Evolutionary conservation across 2,329 filamentous ascomycete genomes (phyloP).

Genomic region (Rutstroemia sp.): DNA sequence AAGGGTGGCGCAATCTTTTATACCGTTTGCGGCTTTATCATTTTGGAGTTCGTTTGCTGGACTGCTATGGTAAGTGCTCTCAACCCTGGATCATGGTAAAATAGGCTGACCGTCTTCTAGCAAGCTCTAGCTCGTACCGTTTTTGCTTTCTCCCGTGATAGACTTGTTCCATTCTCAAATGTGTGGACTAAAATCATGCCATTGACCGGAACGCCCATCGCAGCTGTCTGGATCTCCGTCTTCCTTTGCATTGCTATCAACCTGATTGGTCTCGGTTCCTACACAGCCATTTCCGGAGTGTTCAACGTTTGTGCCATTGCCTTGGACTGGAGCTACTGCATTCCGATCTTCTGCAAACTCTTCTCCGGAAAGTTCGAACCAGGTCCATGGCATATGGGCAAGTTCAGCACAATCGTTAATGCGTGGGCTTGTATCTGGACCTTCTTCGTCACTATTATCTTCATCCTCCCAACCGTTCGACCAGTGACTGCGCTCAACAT

Average conservation of each 20-base stretch:
- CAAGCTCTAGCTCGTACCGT: slow-evolving; percentile 41
- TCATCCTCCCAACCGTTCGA: slow-evolving; percentile 42
- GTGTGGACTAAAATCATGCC: slow-evolving; percentile 48
- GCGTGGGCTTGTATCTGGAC: slow-evolving; percentile 44
- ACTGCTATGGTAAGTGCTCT: slow-evolving; percentile 37
- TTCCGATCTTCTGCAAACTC: slow-evolving; percentile 48
- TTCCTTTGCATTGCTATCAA: slow-evolving; percentile 50
- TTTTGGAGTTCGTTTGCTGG: slow-evolving; percentile 52
- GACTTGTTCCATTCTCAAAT: slow-evolving; percentile 45
- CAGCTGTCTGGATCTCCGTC: slow-evolving; percentile 52
- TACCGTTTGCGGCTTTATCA: slow-evolving; percentile 47
- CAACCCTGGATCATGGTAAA: slow-evolving; percentile 35
- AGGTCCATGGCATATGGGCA: slow-evolving; percentile 46
- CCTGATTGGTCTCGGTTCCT: slow-evolving; percentile 49
- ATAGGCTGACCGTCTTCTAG: slow-evolving; percentile 32
- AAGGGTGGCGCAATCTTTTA: slow-evolving; percentile 41
- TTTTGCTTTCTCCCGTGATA: slow-evolving; percentile 55
- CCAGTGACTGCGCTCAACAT: slow-evolving; percentile 41
- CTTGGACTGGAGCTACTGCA: slow-evolving; percentile 48
- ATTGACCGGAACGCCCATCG: slow-evolving; percentile 50
- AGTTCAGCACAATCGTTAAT: slow-evolving; percentile 36
- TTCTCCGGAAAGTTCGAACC: slow-evolving; percentile 40
- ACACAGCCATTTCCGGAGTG: slow-evolving; percentile 44
- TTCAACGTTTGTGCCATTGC: slow-evolving; percentile 50
- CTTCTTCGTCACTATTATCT: slow-evolving; percentile 45